Base-by-base conservation (phyloP, 73 alveolate species). In the Stentor roeselii region DNA sequence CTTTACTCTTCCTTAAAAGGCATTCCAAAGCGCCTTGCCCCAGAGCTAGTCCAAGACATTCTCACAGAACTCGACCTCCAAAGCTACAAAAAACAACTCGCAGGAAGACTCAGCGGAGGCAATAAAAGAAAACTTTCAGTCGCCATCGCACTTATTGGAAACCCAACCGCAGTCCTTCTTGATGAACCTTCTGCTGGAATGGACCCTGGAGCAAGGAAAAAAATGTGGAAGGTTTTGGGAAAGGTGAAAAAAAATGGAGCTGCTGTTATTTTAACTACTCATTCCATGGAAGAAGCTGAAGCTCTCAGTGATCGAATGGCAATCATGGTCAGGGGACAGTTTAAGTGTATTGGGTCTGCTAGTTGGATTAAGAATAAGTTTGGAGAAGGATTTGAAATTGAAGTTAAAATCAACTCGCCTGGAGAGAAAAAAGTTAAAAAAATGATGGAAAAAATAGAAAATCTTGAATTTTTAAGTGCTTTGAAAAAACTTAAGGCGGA, bases 131-230 rank as follows among this genome's bases (percentile, higher is more conserved):
- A 98, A 92, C 94, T 98, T 58, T 91, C 97, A 32, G 96, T 97
- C 75, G 99, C 98, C 36, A 89, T 94, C 34, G 87, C 98, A 11
- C 83, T 97, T 83, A 97, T 98, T 87, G 98, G 98, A 3, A 90
- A 89, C 21, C 99, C 99, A 32, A 92, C 92, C 42, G 37, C 96
- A 6, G 89, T 94, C 21, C 85, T 98, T 76, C 92, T 98, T 41
- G 99, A 97, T 87, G 99, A 98, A 78, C 99, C 99, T 0, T 91
- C 99, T 42, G 93, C 99, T 35, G 99, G 99, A 39, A 92, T 96
- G 30, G 98, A 96, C 82, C 99, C 99, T 4, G 92, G 88, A 76
- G 80, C 97, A 37, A 84, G 97, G 84, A 93, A 95, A 84, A 74
- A 89, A 78, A 76, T 95, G 90, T 97, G 88, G 93, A 6, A 91